Evolutionary conservation across 352 stramenopile species (phyloP).

Genomic region (Phytophthora foliorum): DNA sequence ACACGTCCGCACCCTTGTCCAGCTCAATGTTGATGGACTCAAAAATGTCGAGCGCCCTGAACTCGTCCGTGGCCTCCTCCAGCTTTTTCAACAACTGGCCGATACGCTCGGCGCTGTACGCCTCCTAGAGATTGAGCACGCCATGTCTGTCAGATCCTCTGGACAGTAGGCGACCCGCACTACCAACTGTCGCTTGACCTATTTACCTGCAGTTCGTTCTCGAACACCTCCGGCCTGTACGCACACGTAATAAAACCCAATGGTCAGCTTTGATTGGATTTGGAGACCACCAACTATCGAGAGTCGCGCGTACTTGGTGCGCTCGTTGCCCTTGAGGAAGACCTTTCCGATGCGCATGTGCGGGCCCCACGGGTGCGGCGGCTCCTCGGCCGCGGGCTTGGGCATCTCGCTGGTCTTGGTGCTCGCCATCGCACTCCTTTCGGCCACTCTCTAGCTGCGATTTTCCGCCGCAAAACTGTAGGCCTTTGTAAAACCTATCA

Average conservation of each 20-base stretch:
- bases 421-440: conserved; percentile 30
- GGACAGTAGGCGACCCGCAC: neutral
- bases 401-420: conserved; percentile 28
- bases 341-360: conserved; percentile 89
- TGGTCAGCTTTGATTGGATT: conserved; percentile 8
- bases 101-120: conserved; percentile 74
- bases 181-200: neutral
- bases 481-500: neutral
- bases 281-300: neutral
- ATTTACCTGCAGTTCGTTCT: conserved; percentile 84
- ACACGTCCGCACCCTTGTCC: conserved; percentile 60
- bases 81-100: conserved; percentile 68
- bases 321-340: conserved; percentile 89
- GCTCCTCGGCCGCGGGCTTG: conserved; percentile 29
- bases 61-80: conserved; percentile 68
- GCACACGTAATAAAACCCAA: conserved; percentile 5
- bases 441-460: neutral
- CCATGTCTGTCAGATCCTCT: conserved; percentile 3
- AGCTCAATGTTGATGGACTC: conserved; percentile 86
- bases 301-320: conserved; percentile 71
- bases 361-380: conserved; percentile 78
- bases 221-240: conserved; percentile 82
- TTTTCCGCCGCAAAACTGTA: conserved; percentile 20
- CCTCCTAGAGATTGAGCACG: conserved; percentile 43
- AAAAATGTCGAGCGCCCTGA: conserved; percentile 87